Evolutionary conservation across 2,329 filamentous ascomycete species (phyloP).

Genomic region (Bertia moriformis): DNA sequence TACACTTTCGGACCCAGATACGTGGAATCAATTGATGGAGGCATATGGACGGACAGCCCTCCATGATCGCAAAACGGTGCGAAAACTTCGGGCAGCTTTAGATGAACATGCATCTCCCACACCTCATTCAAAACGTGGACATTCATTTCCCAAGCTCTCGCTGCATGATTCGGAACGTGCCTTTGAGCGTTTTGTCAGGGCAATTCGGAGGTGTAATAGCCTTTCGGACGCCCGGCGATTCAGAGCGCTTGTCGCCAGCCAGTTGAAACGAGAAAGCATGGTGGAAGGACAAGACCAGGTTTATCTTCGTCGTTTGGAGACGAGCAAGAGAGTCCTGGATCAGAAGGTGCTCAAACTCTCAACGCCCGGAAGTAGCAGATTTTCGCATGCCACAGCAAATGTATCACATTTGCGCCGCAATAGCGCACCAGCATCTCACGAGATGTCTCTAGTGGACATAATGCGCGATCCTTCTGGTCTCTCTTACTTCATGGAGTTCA

Average conservation of each 20-base stretch:
- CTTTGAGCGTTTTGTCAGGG: slow-evolving; percentile 86
- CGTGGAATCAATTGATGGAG: slow-evolving; percentile 94
- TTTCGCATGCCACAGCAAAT: slow-evolving; percentile 19
- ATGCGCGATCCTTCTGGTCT: slow-evolving; percentile 77
- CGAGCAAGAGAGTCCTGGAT: slow-evolving; percentile 78
- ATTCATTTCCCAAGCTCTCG: slow-evolving; percentile 63
- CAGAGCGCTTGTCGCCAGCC: slow-evolving; percentile 79
- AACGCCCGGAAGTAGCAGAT: background rate
- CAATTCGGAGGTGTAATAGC: slow-evolving; percentile 76
- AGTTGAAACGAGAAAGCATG: slow-evolving; percentile 71
- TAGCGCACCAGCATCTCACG: slow-evolving; percentile 22
- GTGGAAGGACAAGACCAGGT: slow-evolving; percentile 69
- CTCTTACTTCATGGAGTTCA: slow-evolving; percentile 99
- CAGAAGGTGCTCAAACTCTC: slow-evolving; percentile 48
- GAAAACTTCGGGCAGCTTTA: slow-evolving; percentile 76
- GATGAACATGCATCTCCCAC: slow-evolving; percentile 86
- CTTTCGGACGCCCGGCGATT: slow-evolving; percentile 86
- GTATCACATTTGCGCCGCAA: slow-evolving; percentile 14
- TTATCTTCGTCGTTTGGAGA: slow-evolving; percentile 79
- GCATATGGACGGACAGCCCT: slow-evolving; percentile 73
- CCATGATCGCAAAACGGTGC: slow-evolving; percentile 88
- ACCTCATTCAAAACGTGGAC: slow-evolving; percentile 47
- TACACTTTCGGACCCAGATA: slow-evolving; percentile 78
- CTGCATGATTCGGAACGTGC: slow-evolving; percentile 77
- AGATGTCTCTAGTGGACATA: slow-evolving; percentile 69